Percentiles rank a stretch among this genome's conserved stretches.
Conservation (phyloP, 306 rosid genomes). For the Astragalus membranaceus region DNA sequence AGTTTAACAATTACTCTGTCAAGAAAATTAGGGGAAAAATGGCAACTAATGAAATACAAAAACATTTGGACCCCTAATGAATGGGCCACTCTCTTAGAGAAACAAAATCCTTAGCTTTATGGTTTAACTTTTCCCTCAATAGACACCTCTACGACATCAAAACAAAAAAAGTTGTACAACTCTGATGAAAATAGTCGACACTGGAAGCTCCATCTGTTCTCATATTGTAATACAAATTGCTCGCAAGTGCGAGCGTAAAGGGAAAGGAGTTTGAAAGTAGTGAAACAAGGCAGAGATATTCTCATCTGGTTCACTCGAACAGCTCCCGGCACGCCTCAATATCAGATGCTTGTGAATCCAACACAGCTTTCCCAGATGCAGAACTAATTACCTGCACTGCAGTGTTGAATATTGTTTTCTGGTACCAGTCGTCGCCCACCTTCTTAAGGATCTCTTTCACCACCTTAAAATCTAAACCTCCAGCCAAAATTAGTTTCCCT, state of each 20-base stretch:
- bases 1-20: slow-evolving; percentile 46
- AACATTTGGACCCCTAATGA: slow-evolving; percentile 53
- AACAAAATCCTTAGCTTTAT: slow-evolving; percentile 69
- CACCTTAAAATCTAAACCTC: slow-evolving; percentile 70
- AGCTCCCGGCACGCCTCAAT: slow-evolving; percentile 66
- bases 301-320: slow-evolving; percentile 29
- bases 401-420: slow-evolving; percentile 46
- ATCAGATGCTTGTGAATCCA: slow-evolving; percentile 80
- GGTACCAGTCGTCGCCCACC: slow-evolving; percentile 57
- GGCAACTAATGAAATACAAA: slow-evolving; percentile 48
- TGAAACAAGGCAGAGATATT: too few species aligned
- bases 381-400: slow-evolving; percentile 34
- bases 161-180: slow-evolving; percentile 63
- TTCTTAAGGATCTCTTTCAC: slow-evolving; percentile 55
- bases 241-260: slow-evolving; percentile 27
- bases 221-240: slow-evolving; percentile 53
- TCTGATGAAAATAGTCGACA: slow-evolving; percentile 53
- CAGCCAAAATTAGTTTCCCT: slow-evolving; percentile 51
- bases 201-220: slow-evolving; percentile 59
- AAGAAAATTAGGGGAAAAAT: slow-evolving; percentile 30
- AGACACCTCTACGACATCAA: slow-evolving; percentile 62
- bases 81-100: slow-evolving; percentile 42
- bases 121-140: slow-evolving; percentile 52
- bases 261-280: slow-evolving; percentile 25
- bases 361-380: slow-evolving; percentile 52